Conservation (phyloP, 2,329 filamentous ascomycete genomes). For the Hypocrella siamensis region DNA sequence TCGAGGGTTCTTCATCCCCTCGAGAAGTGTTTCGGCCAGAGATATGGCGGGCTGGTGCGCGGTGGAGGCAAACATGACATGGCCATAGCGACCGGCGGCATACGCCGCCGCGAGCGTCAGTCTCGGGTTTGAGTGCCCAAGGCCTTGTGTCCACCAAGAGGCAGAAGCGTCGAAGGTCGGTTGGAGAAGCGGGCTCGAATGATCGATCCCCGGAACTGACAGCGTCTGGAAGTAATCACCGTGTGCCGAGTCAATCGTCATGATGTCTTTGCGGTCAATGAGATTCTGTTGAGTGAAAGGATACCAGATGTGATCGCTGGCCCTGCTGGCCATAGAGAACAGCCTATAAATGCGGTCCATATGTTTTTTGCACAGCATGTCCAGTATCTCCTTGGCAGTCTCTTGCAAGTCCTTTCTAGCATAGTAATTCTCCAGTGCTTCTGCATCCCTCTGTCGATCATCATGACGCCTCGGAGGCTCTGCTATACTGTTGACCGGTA, state of each 20-base stretch:
- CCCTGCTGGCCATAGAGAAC: conserved; percentile 43
- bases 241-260: conserved; percentile 65
- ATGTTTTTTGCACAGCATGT: conserved; percentile 37
- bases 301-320: conserved; percentile 61
- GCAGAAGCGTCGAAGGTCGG: conserved; percentile 71
- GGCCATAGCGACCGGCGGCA: conserved; percentile 69
- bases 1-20: conserved; percentile 44
- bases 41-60: conserved; percentile 64
- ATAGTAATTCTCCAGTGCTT: conserved; percentile 52
- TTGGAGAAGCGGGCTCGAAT: conserved; percentile 7
- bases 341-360: conserved; percentile 39
- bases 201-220: neutral
- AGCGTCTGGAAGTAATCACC: conserved; percentile 62
- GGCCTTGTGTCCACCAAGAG: conserved; percentile 83
- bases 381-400: conserved; percentile 28
- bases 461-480: conserved; percentile 37
- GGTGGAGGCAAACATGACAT: conserved; percentile 74
- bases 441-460: conserved; percentile 28
- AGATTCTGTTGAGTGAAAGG: conserved; percentile 71
- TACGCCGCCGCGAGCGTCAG: conserved; percentile 64
- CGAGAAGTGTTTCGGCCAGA: conserved; percentile 49
- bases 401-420: conserved; percentile 21
- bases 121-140: conserved; percentile 62
- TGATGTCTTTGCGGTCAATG: conserved; percentile 45
- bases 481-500: conserved; percentile 41